Base-by-base conservation (phyloP, 2,329 filamentous ascomycete genomes). In the Emmonsiellopsis sp. region DNA sequence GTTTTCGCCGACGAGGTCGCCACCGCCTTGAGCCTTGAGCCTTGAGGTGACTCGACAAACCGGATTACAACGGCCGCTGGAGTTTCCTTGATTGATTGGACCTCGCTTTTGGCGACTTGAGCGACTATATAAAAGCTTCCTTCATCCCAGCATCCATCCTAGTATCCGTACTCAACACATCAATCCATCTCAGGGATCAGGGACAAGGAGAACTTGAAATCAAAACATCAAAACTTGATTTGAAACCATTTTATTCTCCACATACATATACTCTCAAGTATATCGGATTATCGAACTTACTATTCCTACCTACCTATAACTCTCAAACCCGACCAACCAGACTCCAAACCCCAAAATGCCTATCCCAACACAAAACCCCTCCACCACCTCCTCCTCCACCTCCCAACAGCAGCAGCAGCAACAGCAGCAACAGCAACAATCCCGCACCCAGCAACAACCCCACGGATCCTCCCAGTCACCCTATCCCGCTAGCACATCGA, bases 371-470 rank as follows among this genome's bases (percentile, higher is more conserved):
- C 48, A 51, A 17, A 37, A 33, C 14, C 46, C 51, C 10, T 48
- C 56, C 21, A 52, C 49, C 14, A 48, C 39, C 10, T 49, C 34
- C 52, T 46, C 37, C 55, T 57, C 39, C 31, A 55, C 39, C 21
- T 51, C 49, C 1, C 21, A 51, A 2, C 49, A 51, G n/a, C 49
- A 14, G 6, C 34, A 42, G 13, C 17, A 14, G 6, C 34, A 42
- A 8, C 17, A 14, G 14, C 14, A 42, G 17, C 33, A 39, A 49
- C 14, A 9, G n/a, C 45, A n/a, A 7, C 42, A 13, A 27, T n/a
- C 43, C 5, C 36, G 11, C 6, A 6, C 46, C 11, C 36, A 43
- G 9, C 49, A 36, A 34, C 39, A 42, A 43, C 2, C 49, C 51
- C 3, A 54, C 5, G 21, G 21, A 14, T 27, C 21, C 21, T 27